phyloP scores from a whole-genome alignment of 148 eudicot species.

The Rhododendron griersonianum region DNA sequence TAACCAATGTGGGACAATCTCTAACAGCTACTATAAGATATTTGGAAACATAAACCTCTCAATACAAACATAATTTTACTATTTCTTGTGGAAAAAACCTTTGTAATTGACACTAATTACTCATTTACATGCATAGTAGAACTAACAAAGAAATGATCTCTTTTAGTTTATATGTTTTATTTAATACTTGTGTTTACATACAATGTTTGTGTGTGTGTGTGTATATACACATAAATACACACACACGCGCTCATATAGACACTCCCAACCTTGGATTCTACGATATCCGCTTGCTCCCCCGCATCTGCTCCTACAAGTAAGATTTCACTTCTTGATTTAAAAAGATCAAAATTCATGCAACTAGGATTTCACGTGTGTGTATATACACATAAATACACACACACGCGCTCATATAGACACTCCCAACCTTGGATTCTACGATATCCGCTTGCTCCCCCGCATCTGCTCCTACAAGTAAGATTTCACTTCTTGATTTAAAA shows the following conservation, averaged over 20 bases:
- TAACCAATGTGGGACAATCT: no score
- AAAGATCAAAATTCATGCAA: neutral
- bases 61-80: neutral
- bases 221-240: no score
- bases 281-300: neutral
- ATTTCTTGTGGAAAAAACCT: neutral
- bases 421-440: no score
- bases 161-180: neutral
- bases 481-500: neutral
- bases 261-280: no score
- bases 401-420: neutral
- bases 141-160: neutral
- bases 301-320: neutral
- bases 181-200: neutral
- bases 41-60: neutral
- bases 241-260: neutral
- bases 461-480: neutral
- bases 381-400: neutral
- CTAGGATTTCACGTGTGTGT: neutral
- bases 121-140: neutral
- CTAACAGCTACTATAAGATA: neutral
- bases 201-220: no score
- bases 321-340: neutral
- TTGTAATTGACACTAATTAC: neutral
- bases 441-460: neutral